Percentiles rank a stretch among this genome's conserved stretches.
phyloP scores from a whole-genome alignment of 352 stramenopile genomes.

The Phytophthora ohioensis region DNA sequence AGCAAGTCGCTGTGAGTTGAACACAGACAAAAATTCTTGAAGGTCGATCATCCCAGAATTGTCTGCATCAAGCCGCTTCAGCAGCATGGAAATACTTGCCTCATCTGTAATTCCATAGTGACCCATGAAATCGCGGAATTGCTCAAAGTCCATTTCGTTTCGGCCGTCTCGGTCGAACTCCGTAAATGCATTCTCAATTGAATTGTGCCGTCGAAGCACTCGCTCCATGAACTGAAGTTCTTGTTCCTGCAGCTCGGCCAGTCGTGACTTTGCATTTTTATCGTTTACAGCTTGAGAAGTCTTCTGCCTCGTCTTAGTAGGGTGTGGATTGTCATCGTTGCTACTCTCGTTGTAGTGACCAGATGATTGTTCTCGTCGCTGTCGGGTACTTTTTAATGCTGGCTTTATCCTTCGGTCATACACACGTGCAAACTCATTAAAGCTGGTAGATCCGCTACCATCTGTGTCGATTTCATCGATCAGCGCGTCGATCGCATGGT shows the following conservation, averaged over 20 bases:
- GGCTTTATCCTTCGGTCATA: conserved; percentile 38
- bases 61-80: conserved; percentile 58
- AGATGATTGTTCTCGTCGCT: conserved; percentile 1
- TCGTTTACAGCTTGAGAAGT: conserved; percentile 22
- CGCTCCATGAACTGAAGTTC: conserved; percentile 63
- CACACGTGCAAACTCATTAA: conserved; percentile 50
- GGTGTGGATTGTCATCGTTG: conserved; percentile 1
- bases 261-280: conserved; percentile 25
- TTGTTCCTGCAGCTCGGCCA: conserved; percentile 51
- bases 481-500: conserved; percentile 52
- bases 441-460: conserved; percentile 51
- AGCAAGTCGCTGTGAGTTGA: conserved; percentile 47
- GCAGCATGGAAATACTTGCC: conserved; percentile 51
- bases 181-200: conserved; percentile 54
- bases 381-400: conserved; percentile 22
- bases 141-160: conserved; percentile 60
- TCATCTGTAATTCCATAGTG: conserved; percentile 66
- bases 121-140: conserved; percentile 65
- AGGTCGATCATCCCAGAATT: conserved; percentile 59
- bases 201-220: conserved; percentile 50
- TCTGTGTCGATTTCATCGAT: conserved; percentile 55
- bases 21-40: conserved; percentile 65
- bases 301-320: conserved; percentile 8
- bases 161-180: conserved; percentile 46
- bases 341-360: neutral